Percentiles rank a stretch among this genome's conserved stretches.
Evolutionary conservation across 257 asterid species (phyloP).

Genomic region (Penstemon eatonii): DNA sequence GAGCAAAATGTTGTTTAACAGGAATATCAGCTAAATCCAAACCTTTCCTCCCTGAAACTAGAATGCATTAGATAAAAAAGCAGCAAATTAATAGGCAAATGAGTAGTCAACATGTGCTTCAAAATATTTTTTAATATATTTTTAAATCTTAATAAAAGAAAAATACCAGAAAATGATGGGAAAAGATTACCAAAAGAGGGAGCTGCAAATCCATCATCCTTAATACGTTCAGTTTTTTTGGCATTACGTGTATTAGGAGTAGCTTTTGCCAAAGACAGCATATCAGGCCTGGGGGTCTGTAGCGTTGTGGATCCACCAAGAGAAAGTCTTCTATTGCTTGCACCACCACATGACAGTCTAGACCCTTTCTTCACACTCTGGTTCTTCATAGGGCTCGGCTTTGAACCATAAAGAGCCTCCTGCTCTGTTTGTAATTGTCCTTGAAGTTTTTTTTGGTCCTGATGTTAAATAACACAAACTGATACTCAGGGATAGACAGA

Average conservation of each 20-base stretch:
- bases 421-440: slow-evolving; percentile 59
- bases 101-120: background rate
- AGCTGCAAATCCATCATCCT: slow-evolving; percentile 54
- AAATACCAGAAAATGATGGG: background rate
- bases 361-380: slow-evolving; percentile 56
- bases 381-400: slow-evolving; percentile 67
- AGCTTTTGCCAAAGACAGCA: slow-evolving; percentile 43
- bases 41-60: slow-evolving; percentile 75
- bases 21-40: slow-evolving; percentile 77
- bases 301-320: slow-evolving; percentile 47
- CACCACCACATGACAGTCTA: slow-evolving; percentile 54
- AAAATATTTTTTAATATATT: background rate
- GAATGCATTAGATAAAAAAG: background rate
- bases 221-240: slow-evolving; percentile 39
- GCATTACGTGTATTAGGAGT: slow-evolving; percentile 48
- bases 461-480: slow-evolving; percentile 24
- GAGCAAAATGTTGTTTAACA: slow-evolving; percentile 47
- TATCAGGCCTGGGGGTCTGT: slow-evolving; percentile 50
- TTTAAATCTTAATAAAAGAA: background rate
- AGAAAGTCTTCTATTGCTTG: slow-evolving; percentile 54
- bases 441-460: slow-evolving; percentile 85
- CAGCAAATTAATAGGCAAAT: background rate
- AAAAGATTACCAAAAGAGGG: slow-evolving; percentile 63
- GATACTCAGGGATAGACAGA: background rate
- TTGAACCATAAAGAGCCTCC: slow-evolving; percentile 61